Percentiles rank a stretch among this genome's conserved stretches.
phyloP scores from a whole-genome alignment of 345 rosid genomes.

The Corchorus capsularis region DNA sequence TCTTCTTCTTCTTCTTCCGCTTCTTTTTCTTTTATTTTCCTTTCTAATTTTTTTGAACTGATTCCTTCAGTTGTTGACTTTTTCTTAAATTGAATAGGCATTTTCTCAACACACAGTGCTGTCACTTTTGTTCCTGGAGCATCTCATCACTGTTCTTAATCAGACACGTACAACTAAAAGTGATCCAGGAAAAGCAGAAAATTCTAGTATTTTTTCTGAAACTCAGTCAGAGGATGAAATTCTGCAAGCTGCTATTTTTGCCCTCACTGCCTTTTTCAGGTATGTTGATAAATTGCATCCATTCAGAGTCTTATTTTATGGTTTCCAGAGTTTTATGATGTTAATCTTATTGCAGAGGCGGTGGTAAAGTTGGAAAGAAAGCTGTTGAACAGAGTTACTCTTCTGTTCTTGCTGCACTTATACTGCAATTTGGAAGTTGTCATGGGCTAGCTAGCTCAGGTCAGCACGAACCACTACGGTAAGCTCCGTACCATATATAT shows the following conservation, averaged over 20 bases:
- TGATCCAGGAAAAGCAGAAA: constrained; percentile 69
- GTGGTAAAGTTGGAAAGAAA: constrained; percentile 91
- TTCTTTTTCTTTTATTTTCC: neutral
- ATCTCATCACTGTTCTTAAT: constrained; percentile 72
- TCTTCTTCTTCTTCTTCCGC: neutral
- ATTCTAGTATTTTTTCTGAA: constrained; percentile 43
- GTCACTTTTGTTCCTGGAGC: constrained; percentile 77
- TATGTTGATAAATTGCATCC: constrained; percentile 28
- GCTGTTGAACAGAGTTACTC: constrained; percentile 93
- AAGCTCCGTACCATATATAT: constrained; percentile 17
- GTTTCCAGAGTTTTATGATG: constrained; percentile 23
- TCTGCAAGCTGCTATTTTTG: constrained; percentile 80
- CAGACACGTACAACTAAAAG: constrained; percentile 52
- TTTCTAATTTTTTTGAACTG: neutral
- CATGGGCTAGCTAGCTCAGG: constrained; percentile 87
- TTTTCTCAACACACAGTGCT: constrained; percentile 84
- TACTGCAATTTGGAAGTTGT: constrained; percentile 89
- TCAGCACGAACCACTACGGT: constrained; percentile 85
- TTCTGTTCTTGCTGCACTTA: constrained; percentile 81
- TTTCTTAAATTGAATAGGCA: constrained; percentile 48
- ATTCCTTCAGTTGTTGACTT: constrained; percentile 16
- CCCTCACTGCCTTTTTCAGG: constrained; percentile 96
- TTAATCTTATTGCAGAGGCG: constrained; percentile 64
- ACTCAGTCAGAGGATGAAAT: constrained; percentile 60
- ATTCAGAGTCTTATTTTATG: constrained; percentile 15